phyloP scores from a whole-genome alignment of 805 yeast genomes.

The Lipomyces sp. region DNA sequence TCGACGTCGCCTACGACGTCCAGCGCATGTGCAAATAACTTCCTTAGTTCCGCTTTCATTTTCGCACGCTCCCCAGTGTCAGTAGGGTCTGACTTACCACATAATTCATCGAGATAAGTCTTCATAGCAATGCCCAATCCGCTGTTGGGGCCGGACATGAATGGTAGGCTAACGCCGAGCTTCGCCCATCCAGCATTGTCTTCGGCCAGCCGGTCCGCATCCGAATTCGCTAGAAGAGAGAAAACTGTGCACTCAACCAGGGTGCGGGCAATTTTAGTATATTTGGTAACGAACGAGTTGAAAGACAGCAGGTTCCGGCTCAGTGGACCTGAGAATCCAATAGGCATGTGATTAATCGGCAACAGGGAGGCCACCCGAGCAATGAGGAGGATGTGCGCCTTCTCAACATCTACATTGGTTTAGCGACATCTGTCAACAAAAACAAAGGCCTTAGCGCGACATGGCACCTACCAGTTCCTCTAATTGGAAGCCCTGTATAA shows the following conservation, averaged over 20 bases:
- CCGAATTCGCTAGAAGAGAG: constrained; percentile 60
- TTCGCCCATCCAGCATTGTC: constrained; percentile 57
- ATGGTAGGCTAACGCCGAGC: constrained; percentile 62
- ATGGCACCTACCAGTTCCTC: constrained; percentile 35
- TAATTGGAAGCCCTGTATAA: constrained; percentile 46
- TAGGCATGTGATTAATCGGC: constrained; percentile 55
- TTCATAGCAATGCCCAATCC: constrained; percentile 65
- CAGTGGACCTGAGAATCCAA: constrained; percentile 69
- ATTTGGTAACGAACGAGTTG: constrained; percentile 64
- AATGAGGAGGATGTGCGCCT: constrained; percentile 50
- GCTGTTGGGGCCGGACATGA: constrained; percentile 63
- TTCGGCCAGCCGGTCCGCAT: constrained; percentile 58
- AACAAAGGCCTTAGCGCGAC: background rate
- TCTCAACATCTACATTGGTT: constrained; percentile 38
- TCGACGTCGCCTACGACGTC: constrained; percentile 40
- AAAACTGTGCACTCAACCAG: constrained; percentile 58
- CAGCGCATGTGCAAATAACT: constrained; percentile 41
- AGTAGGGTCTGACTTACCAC: constrained; percentile 30
- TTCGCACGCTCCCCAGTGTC: constrained; percentile 23
- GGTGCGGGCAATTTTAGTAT: constrained; percentile 57
- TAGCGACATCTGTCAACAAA: background rate
- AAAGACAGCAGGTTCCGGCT: constrained; percentile 69
- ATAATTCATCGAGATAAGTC: constrained; percentile 54
- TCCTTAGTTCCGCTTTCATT: constrained; percentile 32
- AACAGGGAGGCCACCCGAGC: constrained; percentile 57